Base-by-base conservation (phyloP, 257 asterid genomes). In the Schizonepeta tenuifolia region DNA sequence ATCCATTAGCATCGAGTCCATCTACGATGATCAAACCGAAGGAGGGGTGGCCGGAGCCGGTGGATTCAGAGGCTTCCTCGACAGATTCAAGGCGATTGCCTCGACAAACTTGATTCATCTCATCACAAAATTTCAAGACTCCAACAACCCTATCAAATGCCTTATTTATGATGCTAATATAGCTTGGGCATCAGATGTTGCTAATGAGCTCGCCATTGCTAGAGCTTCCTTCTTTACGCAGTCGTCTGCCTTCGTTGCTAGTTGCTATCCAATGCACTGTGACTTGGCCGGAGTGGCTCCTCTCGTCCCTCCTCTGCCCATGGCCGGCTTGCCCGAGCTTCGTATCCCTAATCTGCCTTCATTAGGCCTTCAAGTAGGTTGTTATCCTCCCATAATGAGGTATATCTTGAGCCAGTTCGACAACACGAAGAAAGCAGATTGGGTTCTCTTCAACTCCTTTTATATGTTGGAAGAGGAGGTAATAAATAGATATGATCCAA, bases 391-490 rank as follows among this genome's bases (percentile, higher is more conserved):
- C 12, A 44, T 88, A 14, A 73, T 86, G 35, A 75, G 83, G 67
- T 78, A 50, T 80, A 73, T 86, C 24, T 77, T 86, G 68, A 74
- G 72, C 1, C 86, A 84, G 22, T 88, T 86, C 57, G 81, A 79
- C 35, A 83, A 74, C 70, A 75, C 81, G 66, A 81, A 74, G 64
- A 80, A 79, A 53, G 89, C 84, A 10, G 83, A 84, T 67, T 88
- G 91, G 88, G 85, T 88, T 76, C 86, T 88, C 55, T 84, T 88
- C 80, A 86, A 84, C 78, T 88, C 91, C 73, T 86, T 86, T 9
- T 38, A 79, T 56, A 38, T 72, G 78, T 67, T 88, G 82, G 87
- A 88, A 80, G 87, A 77, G 31, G 89, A 88, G 86, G 89, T 84
- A 74, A 76, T 7, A 58, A 74, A 76, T 7, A 58, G 18, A 15